Evolutionary conservation across 1,284 basidiomycete genomes (phyloP), one percentile per base, ranked within the genome.

Genomic region (Phellinidium pouzarii): DNA sequence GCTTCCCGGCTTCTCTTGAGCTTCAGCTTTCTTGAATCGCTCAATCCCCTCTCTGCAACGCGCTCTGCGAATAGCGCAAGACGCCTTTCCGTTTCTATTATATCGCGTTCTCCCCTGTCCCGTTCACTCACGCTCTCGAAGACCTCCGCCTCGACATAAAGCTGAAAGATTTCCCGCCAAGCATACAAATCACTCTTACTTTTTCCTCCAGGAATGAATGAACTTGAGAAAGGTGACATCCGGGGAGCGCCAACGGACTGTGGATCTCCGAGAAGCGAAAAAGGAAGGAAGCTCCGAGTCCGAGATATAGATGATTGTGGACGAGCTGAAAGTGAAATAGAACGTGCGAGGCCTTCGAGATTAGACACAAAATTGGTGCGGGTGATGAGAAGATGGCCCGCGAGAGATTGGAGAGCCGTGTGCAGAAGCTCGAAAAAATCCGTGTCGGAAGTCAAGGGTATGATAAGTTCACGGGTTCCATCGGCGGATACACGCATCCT

Each of bases 141-240:
- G 4, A 97, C 83, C 62, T 95, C 87, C 1, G 82, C 71, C 60
- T 97, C 92, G 48, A 91, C 74, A 71, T 95, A 97, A 1, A 95
- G 70, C 46, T 84, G 79, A 63, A 98, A 96, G 29, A 97, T 87
- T 67, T 92, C 84, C 27, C 94, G 74, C 94, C 94, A 97, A 2
- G 82, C 79, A 63, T 92, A 94, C n/a, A 98, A 69, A 62, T 98
- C 94, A 20, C 76, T 74, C 60, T 76, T 75, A 7, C 62, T 68
- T 60, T 75, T 75, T 8, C 63, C 52, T 52, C 59, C 38, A 38
- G 51, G 55, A 45, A 29, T 25, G 26, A 60, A 27, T 36, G 61
- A 25, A 6, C 54, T 49, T 48, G 56, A 64, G 49, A 45, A 58
- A 23, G 55, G 58, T 34, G 41, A 52, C 26, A 42, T 50, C 8